A percentile compares a stretch with the other conserved stretches of the same genome.
Evolutionary conservation across 2,329 filamentous ascomycete genomes (phyloP).

Genomic region (Dendrostoma leiphaemia): DNA sequence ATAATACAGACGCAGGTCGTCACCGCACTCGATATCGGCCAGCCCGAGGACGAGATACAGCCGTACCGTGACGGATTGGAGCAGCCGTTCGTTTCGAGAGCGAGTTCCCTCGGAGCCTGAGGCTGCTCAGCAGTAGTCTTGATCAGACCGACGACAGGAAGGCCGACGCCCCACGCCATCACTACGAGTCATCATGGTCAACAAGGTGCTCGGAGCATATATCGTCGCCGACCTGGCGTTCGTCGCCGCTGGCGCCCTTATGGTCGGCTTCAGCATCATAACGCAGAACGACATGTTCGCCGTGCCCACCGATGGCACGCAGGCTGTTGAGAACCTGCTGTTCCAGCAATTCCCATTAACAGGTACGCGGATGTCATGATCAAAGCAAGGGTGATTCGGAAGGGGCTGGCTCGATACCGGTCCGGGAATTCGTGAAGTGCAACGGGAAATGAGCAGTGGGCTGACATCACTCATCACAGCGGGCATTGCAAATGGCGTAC

Average conservation of each 20-base stretch:
- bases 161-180: background rate
- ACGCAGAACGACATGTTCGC: slow-evolving; percentile 46
- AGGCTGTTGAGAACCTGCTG: slow-evolving; percentile 50
- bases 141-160: slow-evolving; percentile 8
- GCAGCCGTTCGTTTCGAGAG: slow-evolving; percentile 12
- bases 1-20: slow-evolving; percentile 37
- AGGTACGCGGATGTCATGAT: slow-evolving; percentile 28
- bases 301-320: slow-evolving; percentile 40
- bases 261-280: slow-evolving; percentile 54
- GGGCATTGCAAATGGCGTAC: slow-evolving; percentile 68
- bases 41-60: too few species aligned
- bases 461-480: slow-evolving; percentile 37
- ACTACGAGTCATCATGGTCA: slow-evolving; percentile 43
- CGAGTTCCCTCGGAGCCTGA: slow-evolving; percentile 18
- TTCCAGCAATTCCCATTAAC: slow-evolving; percentile 54
- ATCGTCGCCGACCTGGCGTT: slow-evolving; percentile 50
- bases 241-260: slow-evolving; percentile 50
- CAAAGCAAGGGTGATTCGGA: too few species aligned
- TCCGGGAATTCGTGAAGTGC: too few species aligned
- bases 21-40: slow-evolving; percentile 22
- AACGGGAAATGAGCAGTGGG: background rate
- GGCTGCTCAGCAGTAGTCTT: slow-evolving; percentile 22
- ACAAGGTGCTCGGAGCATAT: slow-evolving; percentile 52
- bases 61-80: slow-evolving; percentile 16
- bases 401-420: too few species aligned